Base-by-base conservation (phyloP, 2,329 filamentous ascomycete genomes). In the Apiospora phragmitis region DNA sequence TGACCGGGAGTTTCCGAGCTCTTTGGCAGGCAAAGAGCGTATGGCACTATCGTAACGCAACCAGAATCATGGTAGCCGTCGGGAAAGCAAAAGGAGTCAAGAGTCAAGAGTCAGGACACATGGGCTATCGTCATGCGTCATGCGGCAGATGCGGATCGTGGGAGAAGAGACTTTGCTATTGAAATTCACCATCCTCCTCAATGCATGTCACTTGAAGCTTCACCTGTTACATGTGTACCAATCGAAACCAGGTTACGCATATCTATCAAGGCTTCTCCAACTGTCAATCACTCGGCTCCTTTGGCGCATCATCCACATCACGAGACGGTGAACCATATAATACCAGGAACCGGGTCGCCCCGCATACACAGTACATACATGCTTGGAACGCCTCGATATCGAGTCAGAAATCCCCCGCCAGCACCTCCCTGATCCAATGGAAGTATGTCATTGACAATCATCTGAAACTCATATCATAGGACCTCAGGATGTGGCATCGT, bases 341-440 rank as follows among this genome's bases (percentile, higher is more conserved):
- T 62, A n/a, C 55, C 55, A 62, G 32, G 32, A 38, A 62, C 55
- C 29, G 55, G 29, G 32, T 62, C 32, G 51, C 51, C 51, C 51
- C 51, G 51, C 51, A 59, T 11, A 4, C 8, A 9, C 18, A 35
- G 16, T 32, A 35, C 35, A 29, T 59, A 59, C 29, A 32, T 59
- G 51, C 16, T 35, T 59, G 16, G 8, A 21, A 18, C 18, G 3
- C 29, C 16, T n/a, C 14, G 29, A 35, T 35, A 38, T 38, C 9
- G 32, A 62, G 55, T 62, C 55, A 62, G 55, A 62, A 38, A 62
- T 62, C 55, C 55, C 32, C 55, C 55, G 55, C 55, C 32, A 62
- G n/a, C 29, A 59, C 6, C 32, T 62, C 21, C 55, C 55, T 32
- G 55, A 38, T 38, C 32, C 55, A 62, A 62, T 62, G 32, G 32